Percentiles rank a stretch among this genome's conserved stretches.
These are phyloP conservation scores for Lachnellula hyalina DNA, from an alignment of 2,329 filamentous ascomycete genomes.

Conservation along the genomic window DNA sequence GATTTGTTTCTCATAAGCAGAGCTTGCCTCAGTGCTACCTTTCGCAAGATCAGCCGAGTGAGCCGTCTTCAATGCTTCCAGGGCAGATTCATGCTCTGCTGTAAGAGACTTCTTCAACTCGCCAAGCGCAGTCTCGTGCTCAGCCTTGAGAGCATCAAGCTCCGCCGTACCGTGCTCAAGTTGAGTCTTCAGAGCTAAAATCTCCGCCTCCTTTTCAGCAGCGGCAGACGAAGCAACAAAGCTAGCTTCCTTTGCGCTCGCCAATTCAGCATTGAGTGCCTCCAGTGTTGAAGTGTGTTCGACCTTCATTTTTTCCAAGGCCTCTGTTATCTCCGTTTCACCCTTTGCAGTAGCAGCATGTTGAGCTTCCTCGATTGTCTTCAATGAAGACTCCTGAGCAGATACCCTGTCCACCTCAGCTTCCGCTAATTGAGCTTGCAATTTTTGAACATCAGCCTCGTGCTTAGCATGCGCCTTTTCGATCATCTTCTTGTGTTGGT, in stretches of 20 bases:
- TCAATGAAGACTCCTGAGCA: conserved; percentile 25
- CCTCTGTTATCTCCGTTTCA: conserved; percentile 38
- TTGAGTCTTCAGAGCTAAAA: conserved; percentile 31
- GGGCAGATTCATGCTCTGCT: conserved; percentile 45
- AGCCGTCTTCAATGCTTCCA: conserved; percentile 48
- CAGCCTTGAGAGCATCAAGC: conserved; percentile 27
- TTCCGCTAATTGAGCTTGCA: conserved; percentile 26
- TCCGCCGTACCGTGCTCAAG: conserved; percentile 35
- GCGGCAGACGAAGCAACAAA: conserved; percentile 30
- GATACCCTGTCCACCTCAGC: conserved; percentile 19
- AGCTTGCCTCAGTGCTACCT: conserved; percentile 39
- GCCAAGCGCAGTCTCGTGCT: conserved; percentile 37
- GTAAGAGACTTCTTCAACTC: conserved; percentile 45
- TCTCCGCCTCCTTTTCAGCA: conserved; percentile 31
- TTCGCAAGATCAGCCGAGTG: conserved; percentile 46
- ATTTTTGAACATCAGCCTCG: conserved; percentile 21
- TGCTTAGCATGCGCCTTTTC: conserved; percentile 32
- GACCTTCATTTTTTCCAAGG: conserved; percentile 44
- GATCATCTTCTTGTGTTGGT: conserved; percentile 43
- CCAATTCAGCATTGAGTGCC: conserved; percentile 36
- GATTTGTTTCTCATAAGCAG: conserved; percentile 43
- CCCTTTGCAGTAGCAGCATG: conserved; percentile 21
- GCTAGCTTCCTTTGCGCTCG: conserved; percentile 44
- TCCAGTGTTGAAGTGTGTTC: conserved; percentile 28
- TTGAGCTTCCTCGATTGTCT: conserved; percentile 29